Percentiles rank a stretch among this genome's conserved stretches.
phyloP scores from a whole-genome alignment of 441 rosid genomes.

The Eruca vesicaria region DNA sequence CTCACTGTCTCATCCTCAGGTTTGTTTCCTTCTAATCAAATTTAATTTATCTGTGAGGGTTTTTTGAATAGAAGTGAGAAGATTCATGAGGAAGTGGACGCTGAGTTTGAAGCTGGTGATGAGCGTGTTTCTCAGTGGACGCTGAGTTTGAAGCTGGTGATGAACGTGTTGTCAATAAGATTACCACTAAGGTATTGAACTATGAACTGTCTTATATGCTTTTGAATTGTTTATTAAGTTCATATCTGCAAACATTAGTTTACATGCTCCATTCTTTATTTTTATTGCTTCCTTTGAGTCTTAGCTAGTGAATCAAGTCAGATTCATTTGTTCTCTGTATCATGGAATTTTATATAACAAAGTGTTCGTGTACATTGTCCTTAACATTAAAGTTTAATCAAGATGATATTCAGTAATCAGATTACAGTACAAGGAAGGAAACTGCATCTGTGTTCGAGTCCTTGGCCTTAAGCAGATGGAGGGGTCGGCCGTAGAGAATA shows the following conservation, averaged over 20 bases:
- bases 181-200: slow-evolving; percentile 69
- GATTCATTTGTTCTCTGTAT: slow-evolving; percentile 11
- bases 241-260: too few relatives aligned
- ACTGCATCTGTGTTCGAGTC: too few relatives aligned
- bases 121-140: slow-evolving; percentile 51
- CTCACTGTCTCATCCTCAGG: slow-evolving; percentile 42
- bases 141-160: slow-evolving; percentile 90
- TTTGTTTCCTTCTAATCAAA: slow-evolving; percentile 15
- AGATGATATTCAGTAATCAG: neutral
- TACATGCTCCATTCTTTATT: too few relatives aligned
- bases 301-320: too few relatives aligned
- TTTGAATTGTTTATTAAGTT: neutral
- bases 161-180: slow-evolving; percentile 80
- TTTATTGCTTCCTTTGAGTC: too few relatives aligned
- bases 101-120: slow-evolving; percentile 63
- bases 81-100: slow-evolving; percentile 75
- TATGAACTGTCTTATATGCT: neutral
- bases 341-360: neutral
- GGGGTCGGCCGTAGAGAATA: too few relatives aligned
- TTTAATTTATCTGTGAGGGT: too few relatives aligned
- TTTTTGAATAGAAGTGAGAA: too few relatives aligned
- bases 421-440: too few relatives aligned
- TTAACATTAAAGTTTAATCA: neutral
- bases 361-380: neutral
- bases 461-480: too few relatives aligned